Conservation (phyloP, 331 rosid genomes). For the Phaseolus coccineus region DNA sequence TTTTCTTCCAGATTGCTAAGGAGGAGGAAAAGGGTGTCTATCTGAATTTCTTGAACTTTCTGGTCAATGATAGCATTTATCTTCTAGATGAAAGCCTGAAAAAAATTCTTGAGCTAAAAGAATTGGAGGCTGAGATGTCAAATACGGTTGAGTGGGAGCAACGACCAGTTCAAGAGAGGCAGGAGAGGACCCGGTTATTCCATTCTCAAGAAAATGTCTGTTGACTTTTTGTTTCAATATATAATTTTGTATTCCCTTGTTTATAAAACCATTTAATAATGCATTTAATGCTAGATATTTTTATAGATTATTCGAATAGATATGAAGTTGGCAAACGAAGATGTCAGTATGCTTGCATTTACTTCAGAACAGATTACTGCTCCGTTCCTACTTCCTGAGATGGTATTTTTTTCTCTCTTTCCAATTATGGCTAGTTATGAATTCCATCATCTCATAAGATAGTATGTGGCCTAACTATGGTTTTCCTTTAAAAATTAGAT, state of each 20-base stretch:
- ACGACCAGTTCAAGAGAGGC: slow-evolving; percentile 94
- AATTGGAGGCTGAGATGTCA: slow-evolving; percentile 98
- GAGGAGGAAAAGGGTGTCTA: slow-evolving; percentile 99
- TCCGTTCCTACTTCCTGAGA: slow-evolving; percentile 98
- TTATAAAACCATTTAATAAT: slow-evolving; percentile 43
- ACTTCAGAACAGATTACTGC: slow-evolving; percentile 93
- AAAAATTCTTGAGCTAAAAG: slow-evolving; percentile 97
- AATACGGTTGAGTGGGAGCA: slow-evolving; percentile 92
- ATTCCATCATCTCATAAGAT: slow-evolving; percentile 4
- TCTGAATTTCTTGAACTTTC: slow-evolving; percentile 93
- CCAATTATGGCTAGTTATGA: slow-evolving; percentile 27
- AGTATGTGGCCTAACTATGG: slow-evolving; percentile 20
- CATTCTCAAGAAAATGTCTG: slow-evolving; percentile 97
- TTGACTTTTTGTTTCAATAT: slow-evolving; percentile 35
- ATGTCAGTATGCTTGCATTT: slow-evolving; percentile 92
- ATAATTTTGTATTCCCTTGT: slow-evolving; percentile 20
- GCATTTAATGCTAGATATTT: slow-evolving; percentile 32
- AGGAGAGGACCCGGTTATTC: slow-evolving; percentile 94
- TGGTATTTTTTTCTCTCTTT: slow-evolving; percentile 60
- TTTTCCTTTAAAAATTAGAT: slow-evolving; percentile 26
- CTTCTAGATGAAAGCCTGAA: slow-evolving; percentile 98
- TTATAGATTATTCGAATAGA: slow-evolving; percentile 90
- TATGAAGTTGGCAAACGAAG: slow-evolving; percentile 98
- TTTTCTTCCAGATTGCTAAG: slow-evolving; percentile 88
- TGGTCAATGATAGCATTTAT: slow-evolving; percentile 94